Evolutionary conservation across 805 yeast species (phyloP), one percentile per base, ranked within the genome.

Genomic region (Candida tibetensis): DNA sequence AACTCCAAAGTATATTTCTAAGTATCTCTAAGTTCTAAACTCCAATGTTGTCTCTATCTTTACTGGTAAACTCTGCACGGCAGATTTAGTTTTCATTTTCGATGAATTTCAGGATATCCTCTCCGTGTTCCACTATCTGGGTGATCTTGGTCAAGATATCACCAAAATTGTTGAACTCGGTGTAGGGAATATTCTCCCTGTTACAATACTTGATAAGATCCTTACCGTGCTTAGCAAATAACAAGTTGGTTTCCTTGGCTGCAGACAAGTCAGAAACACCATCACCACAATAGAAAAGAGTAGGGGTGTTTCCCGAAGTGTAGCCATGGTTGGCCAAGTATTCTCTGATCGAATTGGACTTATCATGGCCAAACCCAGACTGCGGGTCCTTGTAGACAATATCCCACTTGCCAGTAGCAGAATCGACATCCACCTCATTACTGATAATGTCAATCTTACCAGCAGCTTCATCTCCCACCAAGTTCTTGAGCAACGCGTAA

Each of bases 211-310:
- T 82, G 49, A 91, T 83, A 51, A 93, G 74, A 58, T 93, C 98
- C 53, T 84, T 80, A 34, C 97, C 99, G 47, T 79, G 79, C 67
- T 89, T 91, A 32, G 99, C 99, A 63, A 91, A 93, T 48, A 93
- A 68, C 49, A 91, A 71, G 61, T 93, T 91, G 28, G 99, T 89
- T 62, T 93, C 96, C 56, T 85, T 82, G 17, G 98, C 97, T 17
- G 99, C 99, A 41, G 88, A 79, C 50, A 93, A 71, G 62, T 93
- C 99, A 32, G 95, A 82, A 22, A 93, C 96, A 47, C 99, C 99
- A 60, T 93, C 99, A 42, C 99, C 99, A 55, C 95, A 86, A 70
- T 93, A 93, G 60, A 91, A 87, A 51, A 88, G 73, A 28, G 71
- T 68, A 12, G 95, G 95, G 34, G 42, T 37, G 30, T 53, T 59